phyloP scores from a whole-genome alignment of 129 eudicot species.

The Flaveria linearis region DNA sequence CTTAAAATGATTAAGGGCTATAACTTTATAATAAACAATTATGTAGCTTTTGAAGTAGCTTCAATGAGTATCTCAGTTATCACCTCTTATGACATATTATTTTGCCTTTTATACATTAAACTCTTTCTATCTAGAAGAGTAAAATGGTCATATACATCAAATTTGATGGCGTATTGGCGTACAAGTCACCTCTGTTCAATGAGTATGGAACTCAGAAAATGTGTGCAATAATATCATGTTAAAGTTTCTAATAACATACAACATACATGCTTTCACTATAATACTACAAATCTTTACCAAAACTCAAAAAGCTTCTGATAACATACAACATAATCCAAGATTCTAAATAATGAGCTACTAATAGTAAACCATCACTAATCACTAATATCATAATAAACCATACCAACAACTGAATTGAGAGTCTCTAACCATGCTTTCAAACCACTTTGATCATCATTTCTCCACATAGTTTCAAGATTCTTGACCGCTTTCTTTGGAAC shows the following conservation, averaged over 20 bases:
- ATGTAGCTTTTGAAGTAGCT: too few relatives aligned
- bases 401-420: slow-evolving; percentile 48
- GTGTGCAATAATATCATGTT: neutral
- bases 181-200: neutral
- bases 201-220: neutral
- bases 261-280: neutral
- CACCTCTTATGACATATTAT: neutral
- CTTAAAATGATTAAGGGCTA: too few relatives aligned
- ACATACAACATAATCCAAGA: slow-evolving; percentile 10
- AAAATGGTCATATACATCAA: neutral
- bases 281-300: neutral
- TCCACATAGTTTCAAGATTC: slow-evolving; percentile 66
- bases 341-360: neutral
- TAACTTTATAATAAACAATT: too few relatives aligned
- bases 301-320: neutral
- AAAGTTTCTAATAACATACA: too few relatives aligned
- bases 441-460: slow-evolving; percentile 50
- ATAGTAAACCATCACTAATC: slow-evolving; percentile 11
- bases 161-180: neutral
- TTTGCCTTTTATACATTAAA: neutral
- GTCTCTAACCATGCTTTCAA: slow-evolving; percentile 56
- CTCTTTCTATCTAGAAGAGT: neutral
- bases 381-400: slow-evolving; percentile 35
- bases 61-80: too few relatives aligned
- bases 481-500: slow-evolving; percentile 59